phyloP scores from a whole-genome alignment of 345 rosid species.

The Populus nigra region DNA sequence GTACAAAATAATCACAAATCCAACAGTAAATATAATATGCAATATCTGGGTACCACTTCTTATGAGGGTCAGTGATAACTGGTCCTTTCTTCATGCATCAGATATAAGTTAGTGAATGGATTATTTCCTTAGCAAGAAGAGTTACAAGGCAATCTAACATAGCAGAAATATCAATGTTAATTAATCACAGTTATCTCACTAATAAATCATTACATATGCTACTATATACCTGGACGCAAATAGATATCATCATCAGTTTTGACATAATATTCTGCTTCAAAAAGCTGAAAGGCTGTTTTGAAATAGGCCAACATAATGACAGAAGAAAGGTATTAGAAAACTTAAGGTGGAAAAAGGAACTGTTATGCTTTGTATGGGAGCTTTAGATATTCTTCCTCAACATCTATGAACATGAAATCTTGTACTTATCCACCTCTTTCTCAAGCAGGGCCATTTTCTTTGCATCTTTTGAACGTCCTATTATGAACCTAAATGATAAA shows the following conservation, averaged over 20 bases:
- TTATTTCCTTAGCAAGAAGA: constrained; percentile 75
- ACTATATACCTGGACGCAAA: constrained; percentile 66
- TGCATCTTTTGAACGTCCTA: constrained; percentile 62
- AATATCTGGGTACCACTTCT: constrained; percentile 52
- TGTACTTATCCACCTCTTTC: constrained; percentile 54
- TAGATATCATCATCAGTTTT: constrained; percentile 83
- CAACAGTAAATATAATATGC: neutral
- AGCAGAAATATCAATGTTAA: neutral
- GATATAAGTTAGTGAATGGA: constrained; percentile 53
- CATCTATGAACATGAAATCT: constrained; percentile 70
- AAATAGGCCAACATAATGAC: constrained; percentile 55
- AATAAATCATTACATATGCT: neutral
- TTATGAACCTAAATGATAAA: constrained; percentile 72
- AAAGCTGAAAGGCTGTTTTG: constrained; percentile 61
- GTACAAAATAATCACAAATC: neutral
- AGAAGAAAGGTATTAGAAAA: neutral
- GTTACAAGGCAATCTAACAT: constrained; percentile 71
- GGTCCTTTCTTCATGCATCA: constrained; percentile 96
- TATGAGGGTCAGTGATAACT: constrained; percentile 68
- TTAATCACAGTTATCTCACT: neutral
- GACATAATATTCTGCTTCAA: constrained; percentile 78
- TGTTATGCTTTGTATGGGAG: constrained; percentile 79
- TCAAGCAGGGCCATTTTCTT: constrained; percentile 63
- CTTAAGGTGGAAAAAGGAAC: neutral
- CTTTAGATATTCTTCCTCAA: constrained; percentile 62